Evolutionary conservation across 768 basidiomycete genomes (phyloP).

Genomic region (Tylopilus sp.): DNA sequence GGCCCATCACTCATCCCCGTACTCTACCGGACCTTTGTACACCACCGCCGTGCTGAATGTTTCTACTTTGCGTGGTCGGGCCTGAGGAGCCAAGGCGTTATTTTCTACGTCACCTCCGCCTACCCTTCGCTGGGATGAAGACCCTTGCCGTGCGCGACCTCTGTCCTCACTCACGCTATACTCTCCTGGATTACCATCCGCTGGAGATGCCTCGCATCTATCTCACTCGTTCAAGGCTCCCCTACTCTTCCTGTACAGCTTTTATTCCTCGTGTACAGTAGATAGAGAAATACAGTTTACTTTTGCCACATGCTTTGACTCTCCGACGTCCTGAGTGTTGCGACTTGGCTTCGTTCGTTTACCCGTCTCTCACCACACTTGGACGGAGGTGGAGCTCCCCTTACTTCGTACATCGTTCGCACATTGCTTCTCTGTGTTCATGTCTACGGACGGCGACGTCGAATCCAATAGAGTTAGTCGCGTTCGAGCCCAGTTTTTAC

Average conservation of each 20-base stretch:
- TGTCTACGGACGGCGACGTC: conserved; percentile 48
- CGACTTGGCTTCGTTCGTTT: conserved; percentile 29
- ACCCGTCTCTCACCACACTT: conserved; percentile 20
- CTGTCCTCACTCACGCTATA: neutral
- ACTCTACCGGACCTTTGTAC: neutral
- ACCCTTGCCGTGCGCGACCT: neutral
- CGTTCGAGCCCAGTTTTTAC: conserved; percentile 25
- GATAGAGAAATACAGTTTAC: conserved; percentile 37
- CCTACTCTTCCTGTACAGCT: conserved; percentile 18
- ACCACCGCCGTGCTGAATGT: neutral
- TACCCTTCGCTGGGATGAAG: neutral
- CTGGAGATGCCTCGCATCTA: neutral
- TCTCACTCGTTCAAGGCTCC: neutral
- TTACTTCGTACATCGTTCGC: conserved; percentile 12
- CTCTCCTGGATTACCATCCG: neutral
- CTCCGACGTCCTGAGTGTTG: conserved; percentile 45
- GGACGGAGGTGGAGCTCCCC: conserved; percentile 13
- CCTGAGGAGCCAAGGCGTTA: too few species aligned
- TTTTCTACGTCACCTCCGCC: neutral
- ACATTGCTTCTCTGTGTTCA: conserved; percentile 30
- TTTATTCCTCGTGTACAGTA: conserved; percentile 29
- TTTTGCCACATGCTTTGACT: conserved; percentile 50
- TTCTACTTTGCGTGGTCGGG: neutral
- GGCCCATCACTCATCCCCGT: neutral
- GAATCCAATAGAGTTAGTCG: conserved; percentile 50